Percentiles rank a stretch among this genome's conserved stretches.
Conservation (phyloP, 2,329 filamentous ascomycete genomes). For the Cordyceps fumosorosea region DNA sequence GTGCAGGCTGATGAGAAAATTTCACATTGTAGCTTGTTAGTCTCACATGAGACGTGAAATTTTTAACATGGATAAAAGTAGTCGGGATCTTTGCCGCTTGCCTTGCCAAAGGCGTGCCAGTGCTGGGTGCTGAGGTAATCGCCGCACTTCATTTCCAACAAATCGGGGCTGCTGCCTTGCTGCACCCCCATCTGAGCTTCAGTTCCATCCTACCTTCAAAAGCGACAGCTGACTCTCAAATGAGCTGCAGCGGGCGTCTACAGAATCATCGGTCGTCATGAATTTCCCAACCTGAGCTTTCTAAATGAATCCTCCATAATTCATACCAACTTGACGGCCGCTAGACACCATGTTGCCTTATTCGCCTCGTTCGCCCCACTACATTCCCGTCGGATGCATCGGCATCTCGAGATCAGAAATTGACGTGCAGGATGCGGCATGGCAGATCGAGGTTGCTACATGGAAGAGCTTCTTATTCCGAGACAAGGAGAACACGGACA, state of each 20-base stretch:
- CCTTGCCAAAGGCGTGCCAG: too few relatives aligned
- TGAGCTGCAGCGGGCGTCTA: too few relatives aligned
- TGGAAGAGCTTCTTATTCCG: background rate
- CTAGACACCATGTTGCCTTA: slow-evolving; percentile 16
- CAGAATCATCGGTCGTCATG: background rate
- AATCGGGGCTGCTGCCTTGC: too few relatives aligned
- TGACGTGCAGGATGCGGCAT: background rate
- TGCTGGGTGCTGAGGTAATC: too few relatives aligned
- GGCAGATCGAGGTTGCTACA: background rate
- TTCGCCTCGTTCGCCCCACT: slow-evolving; percentile 17
- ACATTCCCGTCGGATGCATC: slow-evolving; percentile 37
- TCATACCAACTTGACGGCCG: background rate
- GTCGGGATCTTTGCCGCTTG: too few relatives aligned
- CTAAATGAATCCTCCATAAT: background rate
- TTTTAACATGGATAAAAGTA: too few relatives aligned
- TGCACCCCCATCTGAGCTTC: too few relatives aligned
- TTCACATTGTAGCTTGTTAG: too few relatives aligned
- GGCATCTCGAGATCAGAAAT: slow-evolving; percentile 21
- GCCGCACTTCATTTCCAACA: too few relatives aligned
- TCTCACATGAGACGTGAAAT: too few relatives aligned
- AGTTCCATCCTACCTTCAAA: too few relatives aligned
- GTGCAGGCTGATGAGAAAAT: background rate
- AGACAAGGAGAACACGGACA: background rate
- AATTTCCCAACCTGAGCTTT: background rate
- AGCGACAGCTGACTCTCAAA: too few relatives aligned